phyloP scores from a whole-genome alignment of 176 grass and related monocot genomes.

The maize (Zea mays) region DNA sequence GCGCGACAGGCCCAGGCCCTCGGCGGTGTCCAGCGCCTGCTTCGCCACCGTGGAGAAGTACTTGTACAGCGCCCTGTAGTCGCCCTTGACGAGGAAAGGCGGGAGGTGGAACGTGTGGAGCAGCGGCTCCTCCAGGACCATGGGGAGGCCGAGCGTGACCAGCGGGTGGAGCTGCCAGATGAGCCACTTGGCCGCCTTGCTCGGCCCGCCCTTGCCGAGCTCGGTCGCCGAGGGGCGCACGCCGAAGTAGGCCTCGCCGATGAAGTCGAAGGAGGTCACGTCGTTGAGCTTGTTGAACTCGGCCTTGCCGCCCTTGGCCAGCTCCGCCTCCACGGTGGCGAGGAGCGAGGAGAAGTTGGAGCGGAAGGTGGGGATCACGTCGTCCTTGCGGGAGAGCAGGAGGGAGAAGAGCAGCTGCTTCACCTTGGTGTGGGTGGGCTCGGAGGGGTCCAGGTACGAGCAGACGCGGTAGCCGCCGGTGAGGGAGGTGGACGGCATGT shows the following conservation, averaged over 20 bases:
- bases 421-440: conserved; percentile 60
- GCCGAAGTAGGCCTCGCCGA: conserved; percentile 72
- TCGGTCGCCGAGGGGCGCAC: conserved; percentile 33
- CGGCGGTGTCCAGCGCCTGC: conserved; percentile 46
- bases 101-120: conserved; percentile 62
- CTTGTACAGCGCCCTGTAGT: conserved; percentile 65
- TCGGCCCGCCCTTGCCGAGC: conserved; percentile 35
- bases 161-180: conserved; percentile 57
- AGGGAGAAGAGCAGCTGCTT: conserved; percentile 64
- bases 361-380: conserved; percentile 53
- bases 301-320: conserved; percentile 37
- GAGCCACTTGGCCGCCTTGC: conserved; percentile 59
- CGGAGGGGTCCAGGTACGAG: conserved; percentile 74
- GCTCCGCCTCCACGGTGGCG: conserved; percentile 50
- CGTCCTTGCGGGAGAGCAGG: conserved; percentile 59
- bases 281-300: conserved; percentile 70
- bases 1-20: conserved; percentile 47
- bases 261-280: conserved; percentile 61
- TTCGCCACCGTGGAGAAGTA: conserved; percentile 37
- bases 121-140: conserved; percentile 63
- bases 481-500: conserved; percentile 66
- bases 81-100: conserved; percentile 26
- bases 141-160: conserved; percentile 50
- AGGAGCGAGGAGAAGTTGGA: conserved; percentile 57
- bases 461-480: conserved; percentile 69